Evolutionary conservation across 306 rosid genomes (phyloP).

Genomic region (Sicyos baderoa): DNA sequence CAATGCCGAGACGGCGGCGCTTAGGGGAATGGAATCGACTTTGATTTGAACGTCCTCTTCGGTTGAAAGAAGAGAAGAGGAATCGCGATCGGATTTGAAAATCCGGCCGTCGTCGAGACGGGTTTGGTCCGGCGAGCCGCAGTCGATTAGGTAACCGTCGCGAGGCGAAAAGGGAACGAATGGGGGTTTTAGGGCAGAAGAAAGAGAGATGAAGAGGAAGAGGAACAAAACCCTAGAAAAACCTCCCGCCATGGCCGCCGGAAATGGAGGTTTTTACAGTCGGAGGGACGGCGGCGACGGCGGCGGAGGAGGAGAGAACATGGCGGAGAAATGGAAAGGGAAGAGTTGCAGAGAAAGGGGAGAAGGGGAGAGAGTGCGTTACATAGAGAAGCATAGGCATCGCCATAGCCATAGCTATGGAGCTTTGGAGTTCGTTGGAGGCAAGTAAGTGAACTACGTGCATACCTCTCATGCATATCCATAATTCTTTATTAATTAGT

Average conservation of each 20-base stretch:
- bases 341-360: constrained; percentile 19
- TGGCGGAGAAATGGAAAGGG: constrained; percentile 5
- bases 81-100: constrained; percentile 65
- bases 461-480: constrained; percentile 19
- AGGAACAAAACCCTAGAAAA: constrained; percentile 18
- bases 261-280: not conserved
- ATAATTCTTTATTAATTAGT: too few relatives aligned
- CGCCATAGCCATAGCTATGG: not conserved
- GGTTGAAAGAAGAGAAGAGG: constrained; percentile 50
- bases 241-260: constrained; percentile 29
- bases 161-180: constrained; percentile 30
- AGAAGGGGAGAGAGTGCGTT: constrained; percentile 1
- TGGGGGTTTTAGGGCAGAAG: constrained; percentile 14
- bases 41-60: constrained; percentile 42
- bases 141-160: constrained; percentile 60
- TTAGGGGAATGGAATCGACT: constrained; percentile 26
- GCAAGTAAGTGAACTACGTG: constrained; percentile 33
- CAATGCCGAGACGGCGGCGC: constrained; percentile 24
- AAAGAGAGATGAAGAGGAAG: constrained; percentile 17
- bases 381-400: not conserved
- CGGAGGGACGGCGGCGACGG: constrained; percentile 9
- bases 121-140: constrained; percentile 47
- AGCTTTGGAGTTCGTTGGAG: constrained; percentile 26
- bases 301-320: not conserved
- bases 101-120: constrained; percentile 45